Base-by-base conservation (phyloP, 1,284 basidiomycete species). In the Cutaneotrichosporon sp. region DNA sequence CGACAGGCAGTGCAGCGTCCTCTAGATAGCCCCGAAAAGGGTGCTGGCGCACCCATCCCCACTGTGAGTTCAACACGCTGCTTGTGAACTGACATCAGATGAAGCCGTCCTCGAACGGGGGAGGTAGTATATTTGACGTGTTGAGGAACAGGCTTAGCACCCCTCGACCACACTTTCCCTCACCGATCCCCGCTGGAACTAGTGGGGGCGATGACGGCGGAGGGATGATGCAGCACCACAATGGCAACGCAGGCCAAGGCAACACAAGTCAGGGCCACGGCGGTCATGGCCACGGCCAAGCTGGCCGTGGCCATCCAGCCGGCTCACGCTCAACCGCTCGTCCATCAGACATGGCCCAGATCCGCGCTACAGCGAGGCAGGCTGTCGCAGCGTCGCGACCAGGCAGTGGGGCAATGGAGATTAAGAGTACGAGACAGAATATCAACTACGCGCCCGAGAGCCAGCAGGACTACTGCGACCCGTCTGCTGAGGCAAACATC, bases 401-500 rank as follows among this genome's bases (percentile, higher is more conserved):
- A 5, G 79, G 79, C 4, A 79, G 81, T 43, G 68, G 46, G 9
- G 35, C 37, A 12, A 31, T 41, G 37, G 35, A 67, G 17, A 67
- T 88, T 24, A 64, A 86, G 9, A 79, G 79, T 48, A 87, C 85
- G 62, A 76, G 82, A 50, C 79, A 84, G 63, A 77, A 81, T 29
- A 86, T 89, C 80, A 80, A 81, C 57, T 78, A 81, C 45, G 83
- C 92, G 17, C 84, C 83, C 59, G 90, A 93, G 67, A 67, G 68
- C 50, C 80, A 89, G 60, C 84, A 87, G 56, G 83, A 86, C 3
- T 92, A 91, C 67, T 92, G 90, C 60, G 90, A 92, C 71, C 75
- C 84, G 8, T 84, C 83, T 46, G 88, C 87, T 2, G 79, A 81
- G 45, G 83, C 82, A 2, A 81, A 88, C 68, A 72, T 91, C 45